Evolutionary conservation across 768 basidiomycete genomes (phyloP).

Genomic region (Imleria badia): DNA sequence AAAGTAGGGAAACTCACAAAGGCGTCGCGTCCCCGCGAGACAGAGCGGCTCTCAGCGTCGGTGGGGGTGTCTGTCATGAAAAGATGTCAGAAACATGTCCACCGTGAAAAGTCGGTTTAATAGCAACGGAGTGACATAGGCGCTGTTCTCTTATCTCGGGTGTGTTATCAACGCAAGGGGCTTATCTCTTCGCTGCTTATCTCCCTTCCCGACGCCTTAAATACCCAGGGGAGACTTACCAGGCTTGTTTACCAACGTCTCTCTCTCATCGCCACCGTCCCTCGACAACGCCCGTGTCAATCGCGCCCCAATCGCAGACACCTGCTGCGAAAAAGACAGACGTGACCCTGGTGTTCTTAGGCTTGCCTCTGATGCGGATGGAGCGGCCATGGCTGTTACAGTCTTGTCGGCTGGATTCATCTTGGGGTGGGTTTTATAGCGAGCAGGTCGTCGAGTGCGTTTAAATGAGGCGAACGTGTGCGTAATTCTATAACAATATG

Average conservation of each 20-base stretch:
- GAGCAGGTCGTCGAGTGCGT: background rate
- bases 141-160: slow-evolving; percentile 14
- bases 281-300: slow-evolving; percentile 13
- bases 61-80: slow-evolving; percentile 26
- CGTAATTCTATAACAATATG: background rate
- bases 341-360: too few relatives aligned
- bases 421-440: slow-evolving; percentile 12
- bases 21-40: slow-evolving; percentile 59
- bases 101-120: background rate
- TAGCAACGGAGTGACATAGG: background rate
- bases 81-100: background rate
- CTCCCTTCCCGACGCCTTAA: slow-evolving; percentile 6
- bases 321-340: slow-evolving; percentile 14
- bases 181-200: slow-evolving; percentile 22
- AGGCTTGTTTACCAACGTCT: slow-evolving; percentile 15
- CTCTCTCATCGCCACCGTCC: slow-evolving; percentile 7
- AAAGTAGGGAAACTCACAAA: slow-evolving; percentile 55
- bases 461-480: slow-evolving; percentile 14
- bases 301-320: slow-evolving; percentile 20
- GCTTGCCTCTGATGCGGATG: slow-evolving; percentile 6
- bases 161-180: slow-evolving; percentile 15
- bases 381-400: slow-evolving; percentile 7
- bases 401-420: background rate
- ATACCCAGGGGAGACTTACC: slow-evolving; percentile 6
- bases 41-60: slow-evolving; percentile 41